These are phyloP conservation scores for Melaleuca quinquenervia DNA, from an alignment of 345 rosid genomes.

Conservation along the genomic window DNA sequence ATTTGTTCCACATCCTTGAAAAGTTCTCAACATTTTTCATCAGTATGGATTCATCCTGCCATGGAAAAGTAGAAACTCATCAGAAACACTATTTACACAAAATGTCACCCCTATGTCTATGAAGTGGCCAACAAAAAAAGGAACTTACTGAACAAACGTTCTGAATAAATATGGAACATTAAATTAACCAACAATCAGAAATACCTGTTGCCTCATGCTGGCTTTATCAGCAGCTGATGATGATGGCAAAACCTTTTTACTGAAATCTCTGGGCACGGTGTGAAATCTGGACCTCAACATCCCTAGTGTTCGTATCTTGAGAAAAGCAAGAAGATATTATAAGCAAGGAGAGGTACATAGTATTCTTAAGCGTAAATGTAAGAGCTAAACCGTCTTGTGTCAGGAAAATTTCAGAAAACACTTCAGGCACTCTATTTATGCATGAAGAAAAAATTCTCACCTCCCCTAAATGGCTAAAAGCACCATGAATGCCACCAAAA, in stretches of 20 bases:
- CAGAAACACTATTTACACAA: background rate
- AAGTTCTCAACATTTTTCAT: constrained; percentile 54
- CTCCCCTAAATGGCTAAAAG: constrained; percentile 97
- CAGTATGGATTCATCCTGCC: constrained; percentile 43
- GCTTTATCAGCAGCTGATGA: constrained; percentile 13
- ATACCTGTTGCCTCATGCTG: constrained; percentile 25
- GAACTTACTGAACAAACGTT: background rate
- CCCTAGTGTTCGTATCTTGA: constrained; percentile 90
- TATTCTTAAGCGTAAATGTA: background rate
- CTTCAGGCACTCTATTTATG: background rate
- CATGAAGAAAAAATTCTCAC: constrained; percentile 20
- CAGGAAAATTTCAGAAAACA: background rate
- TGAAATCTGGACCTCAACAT: constrained; percentile 91
- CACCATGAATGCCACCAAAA: constrained; percentile 93
- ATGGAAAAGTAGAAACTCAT: background rate
- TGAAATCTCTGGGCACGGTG: constrained; percentile 58
- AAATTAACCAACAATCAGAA: background rate
- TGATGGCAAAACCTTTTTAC: constrained; percentile 52
- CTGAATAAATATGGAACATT: background rate
- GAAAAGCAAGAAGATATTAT: background rate
- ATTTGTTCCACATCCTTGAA: constrained; percentile 85
- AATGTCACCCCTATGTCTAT: background rate
- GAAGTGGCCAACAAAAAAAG: background rate
- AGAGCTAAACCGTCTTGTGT: background rate
- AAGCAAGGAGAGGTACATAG: background rate